Conservation (phyloP, 2,329 filamentous ascomycete genomes). For the Byssothecium circinans region DNA sequence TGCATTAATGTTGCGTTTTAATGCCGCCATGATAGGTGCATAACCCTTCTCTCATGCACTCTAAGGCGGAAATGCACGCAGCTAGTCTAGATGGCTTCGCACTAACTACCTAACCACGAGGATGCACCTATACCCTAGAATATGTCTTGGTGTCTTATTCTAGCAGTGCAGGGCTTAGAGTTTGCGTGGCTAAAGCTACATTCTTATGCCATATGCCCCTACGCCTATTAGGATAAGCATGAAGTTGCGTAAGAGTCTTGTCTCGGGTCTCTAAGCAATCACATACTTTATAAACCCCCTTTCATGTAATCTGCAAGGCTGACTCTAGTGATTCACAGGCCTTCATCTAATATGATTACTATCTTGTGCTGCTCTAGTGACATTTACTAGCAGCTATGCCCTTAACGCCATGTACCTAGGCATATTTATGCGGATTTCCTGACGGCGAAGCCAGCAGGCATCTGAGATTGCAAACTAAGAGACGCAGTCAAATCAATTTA, state of each 20-base stretch:
- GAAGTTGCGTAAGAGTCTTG: constrained; percentile 6
- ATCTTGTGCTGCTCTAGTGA: constrained; percentile 8
- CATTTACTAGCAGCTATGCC: constrained; percentile 10
- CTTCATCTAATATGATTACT: constrained; percentile 6
- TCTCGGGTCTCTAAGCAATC: neutral
- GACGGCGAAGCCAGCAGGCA: constrained; percentile 5
- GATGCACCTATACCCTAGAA: constrained; percentile 6
- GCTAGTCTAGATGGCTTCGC: constrained; percentile 1
- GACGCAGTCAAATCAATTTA: constrained; percentile 11
- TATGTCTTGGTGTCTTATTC: constrained; percentile 6
- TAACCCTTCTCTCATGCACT: constrained; percentile 5
- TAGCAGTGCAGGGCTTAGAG: constrained; percentile 6
- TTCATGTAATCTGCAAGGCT: constrained; percentile 6
- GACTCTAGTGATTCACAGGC: constrained; percentile 7
- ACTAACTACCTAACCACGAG: constrained; percentile 2
- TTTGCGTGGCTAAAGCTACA: constrained; percentile 6
- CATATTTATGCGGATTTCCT: constrained; percentile 12
- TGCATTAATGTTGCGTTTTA: constrained; percentile 9
- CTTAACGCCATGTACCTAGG: constrained; percentile 9
- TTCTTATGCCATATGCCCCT: constrained; percentile 7
- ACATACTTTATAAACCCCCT: constrained; percentile 10
- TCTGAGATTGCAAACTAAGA: constrained; percentile 7
- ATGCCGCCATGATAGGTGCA: constrained; percentile 7
- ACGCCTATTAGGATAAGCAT: constrained; percentile 4
- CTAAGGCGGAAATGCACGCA: constrained; percentile 1